phyloP scores from a whole-genome alignment of 768 basidiomycete species.

The Macrolepiota fuliginosa region DNA sequence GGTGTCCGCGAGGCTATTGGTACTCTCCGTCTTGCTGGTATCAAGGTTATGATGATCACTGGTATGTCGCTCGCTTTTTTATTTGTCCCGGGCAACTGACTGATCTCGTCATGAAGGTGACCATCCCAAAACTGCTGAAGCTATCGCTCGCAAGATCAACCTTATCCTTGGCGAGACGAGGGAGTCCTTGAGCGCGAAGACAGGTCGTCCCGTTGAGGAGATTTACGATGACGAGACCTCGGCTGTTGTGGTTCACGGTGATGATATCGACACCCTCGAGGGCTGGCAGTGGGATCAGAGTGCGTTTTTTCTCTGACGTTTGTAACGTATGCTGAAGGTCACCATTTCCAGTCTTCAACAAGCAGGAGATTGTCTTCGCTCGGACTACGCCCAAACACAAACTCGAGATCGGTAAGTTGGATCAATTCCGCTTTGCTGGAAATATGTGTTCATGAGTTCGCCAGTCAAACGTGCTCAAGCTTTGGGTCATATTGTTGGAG shows the following conservation, averaged over 20 bases:
- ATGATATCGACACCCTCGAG: slow-evolving; percentile 62
- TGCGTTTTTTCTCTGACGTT: slow-evolving; percentile 27
- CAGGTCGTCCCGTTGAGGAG: slow-evolving; percentile 50
- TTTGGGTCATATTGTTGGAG: slow-evolving; percentile 68
- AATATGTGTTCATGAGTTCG: not conserved
- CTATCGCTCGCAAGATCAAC: slow-evolving; percentile 72
- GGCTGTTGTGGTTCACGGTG: slow-evolving; percentile 67
- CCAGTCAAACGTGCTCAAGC: slow-evolving; percentile 70
- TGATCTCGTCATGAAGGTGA: slow-evolving; percentile 37
- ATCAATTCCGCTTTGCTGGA: not conserved
- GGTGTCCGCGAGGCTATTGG: slow-evolving; percentile 73
- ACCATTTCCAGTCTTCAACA: slow-evolving; percentile 51
- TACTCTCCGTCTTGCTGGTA: slow-evolving; percentile 66
- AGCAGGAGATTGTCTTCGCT: slow-evolving; percentile 70
- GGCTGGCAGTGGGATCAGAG: slow-evolving; percentile 78
- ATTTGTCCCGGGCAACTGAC: not conserved
- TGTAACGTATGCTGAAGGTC: not conserved
- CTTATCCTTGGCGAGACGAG: slow-evolving; percentile 65
- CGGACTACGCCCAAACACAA: slow-evolving; percentile 73
- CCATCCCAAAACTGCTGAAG: slow-evolving; percentile 73
- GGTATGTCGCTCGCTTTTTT: slow-evolving; percentile 31
- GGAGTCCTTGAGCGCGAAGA: slow-evolving; percentile 56
- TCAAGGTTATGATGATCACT: slow-evolving; percentile 78
- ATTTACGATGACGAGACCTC: slow-evolving; percentile 68
- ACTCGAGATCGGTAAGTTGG: slow-evolving; percentile 59